These are phyloP conservation scores for Citrus maxima DNA, from an alignment of 345 rosid species.

Conservation along the genomic window DNA sequence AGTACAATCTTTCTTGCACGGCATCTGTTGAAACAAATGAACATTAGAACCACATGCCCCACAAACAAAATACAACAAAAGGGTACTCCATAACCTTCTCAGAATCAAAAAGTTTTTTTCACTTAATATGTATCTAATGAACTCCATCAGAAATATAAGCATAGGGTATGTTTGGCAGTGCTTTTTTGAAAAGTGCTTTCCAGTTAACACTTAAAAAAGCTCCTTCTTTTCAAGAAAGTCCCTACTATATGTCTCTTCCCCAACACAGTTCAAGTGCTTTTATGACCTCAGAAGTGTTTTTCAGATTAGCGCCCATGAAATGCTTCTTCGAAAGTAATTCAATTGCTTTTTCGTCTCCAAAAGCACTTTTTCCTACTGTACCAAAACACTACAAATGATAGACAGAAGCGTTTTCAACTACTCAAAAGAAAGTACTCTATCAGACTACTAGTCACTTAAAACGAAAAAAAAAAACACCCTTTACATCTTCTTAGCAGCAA, in stretches of 20 bases:
- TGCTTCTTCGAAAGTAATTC: not conserved
- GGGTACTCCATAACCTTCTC: not conserved
- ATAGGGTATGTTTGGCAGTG: not conserved
- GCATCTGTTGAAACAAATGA: conserved; percentile 40
- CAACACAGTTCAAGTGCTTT: not conserved
- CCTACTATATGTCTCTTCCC: not conserved
- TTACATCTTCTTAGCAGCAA: too few species aligned
- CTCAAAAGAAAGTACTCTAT: not conserved
- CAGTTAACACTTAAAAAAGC: not conserved
- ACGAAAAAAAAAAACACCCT: too few species aligned
- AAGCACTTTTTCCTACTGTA: not conserved
- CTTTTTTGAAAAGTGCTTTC: too few species aligned
- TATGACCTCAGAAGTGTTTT: not conserved
- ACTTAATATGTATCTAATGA: not conserved
- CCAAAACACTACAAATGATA: not conserved
- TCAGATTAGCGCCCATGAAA: not conserved
- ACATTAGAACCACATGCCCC: conserved; percentile 12
- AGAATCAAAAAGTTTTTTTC: not conserved
- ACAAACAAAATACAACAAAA: not conserved
- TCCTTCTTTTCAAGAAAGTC: not conserved
- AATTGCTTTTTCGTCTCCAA: not conserved
- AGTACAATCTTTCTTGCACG: conserved; percentile 63
- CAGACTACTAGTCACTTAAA: not conserved
- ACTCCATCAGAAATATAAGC: not conserved
- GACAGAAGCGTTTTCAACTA: not conserved